Conservation (phyloP, 345 rosid genomes). For the Eutrema japonicum region DNA sequence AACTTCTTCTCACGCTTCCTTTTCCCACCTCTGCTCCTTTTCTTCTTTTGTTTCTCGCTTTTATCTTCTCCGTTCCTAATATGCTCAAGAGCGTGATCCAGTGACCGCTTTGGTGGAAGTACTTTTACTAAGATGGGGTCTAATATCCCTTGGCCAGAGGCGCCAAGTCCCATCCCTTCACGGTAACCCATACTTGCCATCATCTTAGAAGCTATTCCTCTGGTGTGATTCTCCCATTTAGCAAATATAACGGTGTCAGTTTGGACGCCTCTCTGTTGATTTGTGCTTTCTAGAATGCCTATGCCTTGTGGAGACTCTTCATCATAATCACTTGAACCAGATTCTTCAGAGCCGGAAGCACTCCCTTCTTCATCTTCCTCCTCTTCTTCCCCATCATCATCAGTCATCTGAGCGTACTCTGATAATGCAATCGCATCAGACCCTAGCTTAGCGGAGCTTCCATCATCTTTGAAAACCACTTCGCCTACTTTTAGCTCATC, state of each 20-base stretch:
- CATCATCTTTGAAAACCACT: conserved; percentile 76
- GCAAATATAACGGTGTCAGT: conserved; percentile 82
- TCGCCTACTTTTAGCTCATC: conserved; percentile 59
- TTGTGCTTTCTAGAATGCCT: conserved; percentile 65
- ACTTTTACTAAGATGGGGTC: conserved; percentile 80
- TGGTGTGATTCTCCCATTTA: conserved; percentile 95
- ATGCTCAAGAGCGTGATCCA: conserved; percentile 71
- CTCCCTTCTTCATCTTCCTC: conserved; percentile 69
- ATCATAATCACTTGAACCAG: conserved; percentile 62
- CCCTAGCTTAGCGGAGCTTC: conserved; percentile 66
- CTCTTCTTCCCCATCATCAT: conserved; percentile 35
- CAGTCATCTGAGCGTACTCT: conserved; percentile 60
- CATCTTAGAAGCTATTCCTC: conserved; percentile 96
- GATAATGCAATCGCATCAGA: conserved; percentile 61
- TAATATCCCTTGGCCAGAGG: conserved; percentile 84
- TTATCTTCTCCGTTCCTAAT: conserved; percentile 47
- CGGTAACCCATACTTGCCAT: conserved; percentile 97
- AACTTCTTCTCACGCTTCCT: conserved; percentile 84
- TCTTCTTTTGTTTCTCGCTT: conserved; percentile 50
- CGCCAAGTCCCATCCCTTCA: conserved; percentile 94
- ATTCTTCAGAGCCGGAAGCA: conserved; percentile 59
- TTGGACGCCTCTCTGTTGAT: conserved; percentile 67
- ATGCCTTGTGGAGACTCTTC: conserved; percentile 67
- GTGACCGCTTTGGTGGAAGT: conserved; percentile 82
- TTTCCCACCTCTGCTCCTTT: conserved; percentile 91